Conservation (phyloP, 805 yeast species). For the Metschnikowia gelsemii region DNA sequence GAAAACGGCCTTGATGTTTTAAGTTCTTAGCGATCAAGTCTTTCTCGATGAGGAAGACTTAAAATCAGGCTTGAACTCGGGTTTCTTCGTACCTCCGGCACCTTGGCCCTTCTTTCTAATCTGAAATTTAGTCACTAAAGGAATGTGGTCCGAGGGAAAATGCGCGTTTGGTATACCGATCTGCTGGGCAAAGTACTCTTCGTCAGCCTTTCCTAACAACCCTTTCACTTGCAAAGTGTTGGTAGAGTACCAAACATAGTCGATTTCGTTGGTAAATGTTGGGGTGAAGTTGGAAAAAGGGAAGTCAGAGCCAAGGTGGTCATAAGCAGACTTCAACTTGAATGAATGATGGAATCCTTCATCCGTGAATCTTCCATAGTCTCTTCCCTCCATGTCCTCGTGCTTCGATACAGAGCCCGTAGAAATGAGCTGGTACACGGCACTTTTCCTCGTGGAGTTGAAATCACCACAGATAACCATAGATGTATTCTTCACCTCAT, state of each 20-base stretch:
- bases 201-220: constrained; percentile 79
- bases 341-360: constrained; percentile 84
- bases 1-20: constrained; percentile 2
- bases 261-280: constrained; percentile 87
- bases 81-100: constrained; percentile 27
- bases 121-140: constrained; percentile 77
- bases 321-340: constrained; percentile 81
- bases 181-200: constrained; percentile 67
- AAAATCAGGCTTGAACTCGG: constrained; percentile 47
- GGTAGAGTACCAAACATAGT: constrained; percentile 93
- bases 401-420: constrained; percentile 80
- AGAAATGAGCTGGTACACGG: constrained; percentile 87
- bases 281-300: constrained; percentile 96
- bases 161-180: constrained; percentile 94
- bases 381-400: constrained; percentile 77
- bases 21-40: constrained; percentile 24
- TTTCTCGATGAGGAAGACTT: constrained; percentile 43
- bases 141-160: constrained; percentile 92
- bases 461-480: constrained; percentile 91
- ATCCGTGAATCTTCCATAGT: constrained; percentile 87
- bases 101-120: constrained; percentile 49
- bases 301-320: constrained; percentile 71
- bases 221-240: constrained; percentile 80
- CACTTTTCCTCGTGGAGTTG: constrained; percentile 82
- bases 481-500: constrained; percentile 63